Evolutionary conservation across 179 eudicot species (phyloP), one percentile per base, ranked within the genome.

Genomic region (Beta lomatogona): DNA sequence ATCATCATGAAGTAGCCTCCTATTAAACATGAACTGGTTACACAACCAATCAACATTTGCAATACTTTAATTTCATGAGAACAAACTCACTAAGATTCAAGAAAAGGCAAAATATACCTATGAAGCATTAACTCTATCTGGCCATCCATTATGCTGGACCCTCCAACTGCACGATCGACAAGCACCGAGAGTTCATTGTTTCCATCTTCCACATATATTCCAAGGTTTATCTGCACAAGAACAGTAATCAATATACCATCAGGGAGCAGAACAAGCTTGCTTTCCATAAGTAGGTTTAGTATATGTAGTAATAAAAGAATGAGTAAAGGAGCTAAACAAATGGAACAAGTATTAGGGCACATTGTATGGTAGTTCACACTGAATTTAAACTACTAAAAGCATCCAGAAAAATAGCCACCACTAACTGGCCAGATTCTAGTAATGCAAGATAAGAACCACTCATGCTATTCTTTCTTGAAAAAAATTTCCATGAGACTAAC

Each of bases 121-220:
- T 93, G 99, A 76, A 95, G 97, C 99, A 95, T 95, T 82, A 95
- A 84, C 85, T 95, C 99, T 87, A 95, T 82, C 81, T 95, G 97
- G 72, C 98, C 99, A 87, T 95, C 98, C 78, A 80, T 87, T 78
- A 92, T 79, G 83, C 98, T 95, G 73, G 99, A 88, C 64, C 98
- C 99, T 81, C 99, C 99, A 79, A 95, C 92, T 57, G 99, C 89
- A 79, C 98, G 93, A 81, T 95, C 98, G 46, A 95, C 99, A 87
- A 95, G 88, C 55, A 95, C 92, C 19, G 99, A 95, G 48, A 95
- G 86, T 82, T 94, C 99, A 61, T 63, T 87, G 82, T 65, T 89
- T 68, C 87, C 97, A 87, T 94, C 99, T 83, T 87, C 85, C 55
- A 92, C 77, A 84, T 90, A 95, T 53, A 92, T 90, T 66, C 99